These are phyloP conservation scores for Aspergillus sparsus DNA, from an alignment of 495 filamentous ascomycete genomes.

Conservation along the genomic window DNA sequence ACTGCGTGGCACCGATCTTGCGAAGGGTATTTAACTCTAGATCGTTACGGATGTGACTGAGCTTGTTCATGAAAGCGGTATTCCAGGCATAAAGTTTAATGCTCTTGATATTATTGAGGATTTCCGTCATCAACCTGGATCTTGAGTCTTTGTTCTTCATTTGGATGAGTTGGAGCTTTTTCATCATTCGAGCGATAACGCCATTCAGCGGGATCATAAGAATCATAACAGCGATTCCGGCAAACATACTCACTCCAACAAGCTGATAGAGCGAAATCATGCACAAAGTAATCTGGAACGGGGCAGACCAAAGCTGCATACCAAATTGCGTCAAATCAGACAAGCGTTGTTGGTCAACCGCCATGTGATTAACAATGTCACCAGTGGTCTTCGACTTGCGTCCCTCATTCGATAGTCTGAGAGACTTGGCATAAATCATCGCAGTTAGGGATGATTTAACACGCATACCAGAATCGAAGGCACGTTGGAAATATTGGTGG, in stretches of 20 bases:
- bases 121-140: constrained; percentile 93
- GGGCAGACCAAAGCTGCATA: constrained; percentile 92
- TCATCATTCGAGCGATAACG: constrained; percentile 88
- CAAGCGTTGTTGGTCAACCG: constrained; percentile 91
- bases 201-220: constrained; percentile 98
- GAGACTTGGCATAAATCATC: constrained; percentile 87
- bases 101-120: constrained; percentile 98
- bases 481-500: constrained; percentile 95
- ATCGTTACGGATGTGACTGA: constrained; percentile 93
- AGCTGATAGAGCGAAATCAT: constrained; percentile 95
- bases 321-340: constrained; percentile 95
- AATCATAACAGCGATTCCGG: constrained; percentile 95
- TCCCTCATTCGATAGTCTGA: constrained; percentile 91
- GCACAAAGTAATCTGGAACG: constrained; percentile 93
- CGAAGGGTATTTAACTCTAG: constrained; percentile 92
- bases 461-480: constrained; percentile 94
- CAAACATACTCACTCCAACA: constrained; percentile 90
- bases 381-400: constrained; percentile 88
- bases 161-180: constrained; percentile 88
- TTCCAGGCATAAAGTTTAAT: constrained; percentile 99
- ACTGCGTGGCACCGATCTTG: constrained; percentile 91
- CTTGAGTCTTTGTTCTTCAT: constrained; percentile 99
- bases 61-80: constrained; percentile 93
- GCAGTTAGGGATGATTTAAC: constrained; percentile 88
- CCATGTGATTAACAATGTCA: constrained; percentile 99